A percentile compares a stretch with the other conserved stretches of the same genome.
These are phyloP conservation scores for Malus hybrid DNA, from an alignment of 331 rosid genomes.

Conservation along the genomic window DNA sequence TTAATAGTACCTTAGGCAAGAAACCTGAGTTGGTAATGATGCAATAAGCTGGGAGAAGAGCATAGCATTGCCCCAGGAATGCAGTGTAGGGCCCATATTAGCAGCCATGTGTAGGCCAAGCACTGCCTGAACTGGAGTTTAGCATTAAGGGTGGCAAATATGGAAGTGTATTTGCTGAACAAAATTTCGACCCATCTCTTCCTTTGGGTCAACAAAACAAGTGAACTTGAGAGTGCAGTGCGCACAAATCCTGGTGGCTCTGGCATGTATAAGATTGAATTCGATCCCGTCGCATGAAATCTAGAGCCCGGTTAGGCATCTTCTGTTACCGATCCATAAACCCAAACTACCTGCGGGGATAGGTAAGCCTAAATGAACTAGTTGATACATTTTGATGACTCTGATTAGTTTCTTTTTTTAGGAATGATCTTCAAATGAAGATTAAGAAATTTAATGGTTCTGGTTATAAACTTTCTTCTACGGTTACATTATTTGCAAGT, in stretches of 20 bases:
- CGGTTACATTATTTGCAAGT: too few relatives aligned
- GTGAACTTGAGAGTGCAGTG: constrained; percentile 34
- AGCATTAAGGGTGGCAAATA: constrained; percentile 24
- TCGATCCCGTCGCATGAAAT: constrained; percentile 58
- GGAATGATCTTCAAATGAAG: too few relatives aligned
- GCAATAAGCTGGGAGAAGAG: constrained; percentile 50
- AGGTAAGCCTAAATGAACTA: too few relatives aligned
- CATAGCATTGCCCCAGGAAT: constrained; percentile 39
- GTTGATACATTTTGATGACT: too few relatives aligned
- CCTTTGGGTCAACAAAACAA: constrained; percentile 34
- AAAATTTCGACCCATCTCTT: constrained; percentile 58
- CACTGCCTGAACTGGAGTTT: constrained; percentile 48
- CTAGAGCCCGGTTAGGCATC: constrained; percentile 47
- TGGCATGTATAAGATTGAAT: constrained; percentile 29
- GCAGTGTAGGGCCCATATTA: constrained; percentile 32
- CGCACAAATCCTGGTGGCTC: constrained; percentile 47
- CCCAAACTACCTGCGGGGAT: constrained; percentile 49
- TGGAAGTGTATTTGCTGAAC: constrained; percentile 39
- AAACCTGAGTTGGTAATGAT: constrained; percentile 26
- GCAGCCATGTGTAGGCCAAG: constrained; percentile 32
- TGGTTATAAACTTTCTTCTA: too few relatives aligned
- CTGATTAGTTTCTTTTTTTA: too few relatives aligned
- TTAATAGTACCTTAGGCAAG: constrained; percentile 7
- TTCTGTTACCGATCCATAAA: constrained; percentile 50
- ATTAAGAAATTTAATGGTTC: too few relatives aligned